Conservation (phyloP, 23 red algal species). For the Cyanidiococcus yangmingshanensis region DNA sequence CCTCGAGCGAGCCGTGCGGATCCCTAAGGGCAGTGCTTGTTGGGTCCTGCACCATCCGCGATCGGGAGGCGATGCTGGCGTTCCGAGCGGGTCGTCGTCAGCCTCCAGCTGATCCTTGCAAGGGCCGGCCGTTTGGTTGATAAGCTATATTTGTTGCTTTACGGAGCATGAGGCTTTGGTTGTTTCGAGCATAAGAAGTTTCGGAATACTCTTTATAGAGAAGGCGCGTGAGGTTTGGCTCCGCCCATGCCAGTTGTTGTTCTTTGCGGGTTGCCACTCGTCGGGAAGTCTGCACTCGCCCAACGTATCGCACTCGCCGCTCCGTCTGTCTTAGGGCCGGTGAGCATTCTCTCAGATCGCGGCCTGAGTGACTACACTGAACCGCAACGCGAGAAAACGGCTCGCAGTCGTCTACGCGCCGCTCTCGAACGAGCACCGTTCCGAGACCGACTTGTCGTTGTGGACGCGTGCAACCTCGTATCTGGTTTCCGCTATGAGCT, state of each 20-base stretch:
- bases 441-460: slow-evolving; percentile 30
- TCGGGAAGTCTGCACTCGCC: neutral
- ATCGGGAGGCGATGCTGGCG: too few relatives aligned
- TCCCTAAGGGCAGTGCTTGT: too few relatives aligned
- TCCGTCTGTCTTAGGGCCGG: neutral
- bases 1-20: too few relatives aligned
- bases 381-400: slow-evolving; percentile 5
- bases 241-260: slow-evolving; percentile 7
- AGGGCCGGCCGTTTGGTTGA: too few relatives aligned
- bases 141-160: too few relatives aligned
- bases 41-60: too few relatives aligned
- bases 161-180: too few relatives aligned
- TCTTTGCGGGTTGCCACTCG: slow-evolving; percentile 4
- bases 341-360: slow-evolving; percentile 1
- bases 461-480: slow-evolving; percentile 65
- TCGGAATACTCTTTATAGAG: too few relatives aligned
- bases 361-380: neutral
- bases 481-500: slow-evolving; percentile 92
- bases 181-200: too few relatives aligned
- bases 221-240: too few relatives aligned
- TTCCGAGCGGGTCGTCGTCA: too few relatives aligned
- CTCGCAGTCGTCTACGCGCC: slow-evolving; percentile 40
- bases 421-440: slow-evolving; percentile 36
- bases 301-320: neutral
- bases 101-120: too few relatives aligned